Conservation (phyloP, 495 filamentous ascomycete species). For the Aspergillus ostianus region DNA sequence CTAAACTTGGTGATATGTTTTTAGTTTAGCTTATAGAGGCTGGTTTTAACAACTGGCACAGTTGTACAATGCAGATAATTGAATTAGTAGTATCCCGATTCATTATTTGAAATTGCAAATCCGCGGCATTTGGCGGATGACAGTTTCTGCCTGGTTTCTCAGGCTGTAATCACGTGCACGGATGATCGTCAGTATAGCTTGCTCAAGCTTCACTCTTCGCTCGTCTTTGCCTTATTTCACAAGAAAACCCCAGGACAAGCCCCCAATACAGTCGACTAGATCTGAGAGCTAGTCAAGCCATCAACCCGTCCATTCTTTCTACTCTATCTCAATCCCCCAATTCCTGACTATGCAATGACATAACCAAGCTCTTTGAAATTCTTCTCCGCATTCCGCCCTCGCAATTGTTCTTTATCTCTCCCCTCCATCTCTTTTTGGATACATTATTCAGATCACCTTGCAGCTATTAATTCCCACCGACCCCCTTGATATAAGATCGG, state of each 20-base stretch:
- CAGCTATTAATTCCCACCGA: no score
- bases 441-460: no score
- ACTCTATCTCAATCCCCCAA: not conserved
- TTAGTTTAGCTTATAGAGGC: not conserved
- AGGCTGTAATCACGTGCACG: not conserved
- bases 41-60: constrained; percentile 2
- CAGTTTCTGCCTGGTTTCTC: not conserved
- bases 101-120: no score
- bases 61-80: not conserved
- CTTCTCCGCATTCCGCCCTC: not conserved
- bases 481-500: not conserved
- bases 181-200: not conserved
- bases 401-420: not conserved
- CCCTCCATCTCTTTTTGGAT: not conserved
- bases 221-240: not conserved
- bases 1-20: not conserved
- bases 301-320: not conserved
- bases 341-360: not conserved
- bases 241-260: not conserved
- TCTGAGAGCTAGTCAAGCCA: not conserved
- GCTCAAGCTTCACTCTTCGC: not conserved
- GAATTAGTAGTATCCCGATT: not conserved
- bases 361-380: not conserved
- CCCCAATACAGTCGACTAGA: not conserved
- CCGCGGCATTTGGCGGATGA: not conserved